A percentile compares a stretch with the other conserved stretches of the same genome.
phyloP scores from a whole-genome alignment of 1,284 basidiomycete species.

The Abortiporus biennis region DNA sequence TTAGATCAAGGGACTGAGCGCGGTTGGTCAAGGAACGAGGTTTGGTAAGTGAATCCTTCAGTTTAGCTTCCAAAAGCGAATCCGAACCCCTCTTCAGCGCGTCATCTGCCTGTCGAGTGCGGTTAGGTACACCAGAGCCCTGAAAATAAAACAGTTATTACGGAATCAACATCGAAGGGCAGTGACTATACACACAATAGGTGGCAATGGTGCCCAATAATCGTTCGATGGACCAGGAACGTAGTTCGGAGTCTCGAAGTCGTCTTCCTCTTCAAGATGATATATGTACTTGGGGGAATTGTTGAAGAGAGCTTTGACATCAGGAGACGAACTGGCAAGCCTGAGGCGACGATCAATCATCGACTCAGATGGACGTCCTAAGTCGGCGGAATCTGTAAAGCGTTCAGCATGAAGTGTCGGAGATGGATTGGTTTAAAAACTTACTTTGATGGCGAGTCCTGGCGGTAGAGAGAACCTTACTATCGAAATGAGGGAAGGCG shows the following conservation, averaged over 20 bases:
- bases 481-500: slow-evolving; percentile 95
- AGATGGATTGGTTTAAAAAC: slow-evolving; percentile 6
- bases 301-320: slow-evolving; percentile 93
- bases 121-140: slow-evolving; percentile 62
- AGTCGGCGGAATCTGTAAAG: slow-evolving; percentile 62
- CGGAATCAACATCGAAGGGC: not conserved
- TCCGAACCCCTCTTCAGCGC: slow-evolving; percentile 82
- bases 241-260: slow-evolving; percentile 48
- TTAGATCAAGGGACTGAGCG: slow-evolving; percentile 76
- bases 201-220: slow-evolving; percentile 72
- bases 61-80: slow-evolving; percentile 79
- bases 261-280: slow-evolving; percentile 60
- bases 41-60: slow-evolving; percentile 72
- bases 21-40: slow-evolving; percentile 73
- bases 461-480: slow-evolving; percentile 82
- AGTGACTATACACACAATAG: slow-evolving; percentile 60
- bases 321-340: slow-evolving; percentile 83
- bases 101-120: slow-evolving; percentile 64
- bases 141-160: slow-evolving; percentile 23
- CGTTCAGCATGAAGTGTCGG: not conserved
- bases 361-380: slow-evolving; percentile 61
- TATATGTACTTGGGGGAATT: slow-evolving; percentile 73
- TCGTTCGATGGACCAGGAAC: slow-evolving; percentile 45
- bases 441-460: slow-evolving; percentile 55
- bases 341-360: slow-evolving; percentile 74